Evolutionary conservation across 2,329 filamentous ascomycete species (phyloP).

Genomic region (Pseudocercospora musae): DNA sequence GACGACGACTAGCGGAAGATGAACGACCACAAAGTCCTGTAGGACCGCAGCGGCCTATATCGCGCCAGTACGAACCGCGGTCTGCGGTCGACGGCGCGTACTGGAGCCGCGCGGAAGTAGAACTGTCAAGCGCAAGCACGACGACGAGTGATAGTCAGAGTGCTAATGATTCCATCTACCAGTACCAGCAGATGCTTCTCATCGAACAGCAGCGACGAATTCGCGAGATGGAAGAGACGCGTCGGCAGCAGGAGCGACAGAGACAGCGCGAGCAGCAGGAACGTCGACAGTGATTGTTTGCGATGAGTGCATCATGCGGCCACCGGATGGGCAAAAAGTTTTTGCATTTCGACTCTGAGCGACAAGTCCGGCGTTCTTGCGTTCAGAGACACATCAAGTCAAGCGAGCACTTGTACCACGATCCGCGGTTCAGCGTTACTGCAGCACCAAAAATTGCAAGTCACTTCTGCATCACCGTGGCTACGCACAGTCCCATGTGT

Average conservation of each 20-base stretch:
- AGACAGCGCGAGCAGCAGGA: neutral
- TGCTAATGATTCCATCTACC: slow-evolving; percentile 10
- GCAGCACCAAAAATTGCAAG: neutral
- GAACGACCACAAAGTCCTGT: slow-evolving; percentile 2
- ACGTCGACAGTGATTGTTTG: neutral
- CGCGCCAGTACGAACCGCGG: neutral
- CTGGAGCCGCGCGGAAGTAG: neutral
- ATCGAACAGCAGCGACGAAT: slow-evolving; percentile 15
- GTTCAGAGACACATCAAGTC: neutral
- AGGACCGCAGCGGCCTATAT: neutral
- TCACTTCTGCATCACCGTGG: neutral
- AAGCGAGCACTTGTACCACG: neutral
- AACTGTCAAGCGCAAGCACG: neutral
- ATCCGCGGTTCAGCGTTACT: neutral
- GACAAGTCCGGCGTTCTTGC: neutral
- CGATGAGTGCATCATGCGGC: neutral
- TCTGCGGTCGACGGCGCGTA: neutral
- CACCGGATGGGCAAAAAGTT: neutral
- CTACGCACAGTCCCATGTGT: neutral
- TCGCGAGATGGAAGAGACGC: slow-evolving; percentile 6
- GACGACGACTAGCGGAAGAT: neutral
- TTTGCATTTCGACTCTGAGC: neutral
- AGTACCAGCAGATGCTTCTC: slow-evolving; percentile 17
- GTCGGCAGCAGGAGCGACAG: neutral
- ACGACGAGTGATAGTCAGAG: neutral